Percentiles rank a stretch among this genome's conserved stretches.
Evolutionary conservation across 768 basidiomycete species (phyloP).

Genomic region (Chalciporus chontae): DNA sequence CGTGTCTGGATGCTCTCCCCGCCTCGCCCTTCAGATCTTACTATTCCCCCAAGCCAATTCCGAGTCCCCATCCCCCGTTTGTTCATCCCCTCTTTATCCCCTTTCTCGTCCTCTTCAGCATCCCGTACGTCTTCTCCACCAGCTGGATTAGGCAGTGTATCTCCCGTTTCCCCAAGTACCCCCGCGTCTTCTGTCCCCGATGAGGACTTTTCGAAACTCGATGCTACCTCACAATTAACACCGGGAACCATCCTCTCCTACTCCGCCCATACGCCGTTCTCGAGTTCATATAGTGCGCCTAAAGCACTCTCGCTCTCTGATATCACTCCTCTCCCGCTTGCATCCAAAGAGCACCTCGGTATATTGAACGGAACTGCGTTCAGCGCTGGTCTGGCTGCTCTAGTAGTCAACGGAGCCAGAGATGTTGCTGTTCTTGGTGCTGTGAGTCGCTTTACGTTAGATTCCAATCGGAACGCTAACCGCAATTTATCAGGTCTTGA

Average conservation of each 20-base stretch:
- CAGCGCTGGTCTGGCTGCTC: constrained; percentile 71
- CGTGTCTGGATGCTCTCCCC: constrained; percentile 56
- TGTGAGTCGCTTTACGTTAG: constrained; percentile 10
- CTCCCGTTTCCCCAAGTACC: constrained; percentile 43
- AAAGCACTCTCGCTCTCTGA: constrained; percentile 58
- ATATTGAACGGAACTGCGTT: constrained; percentile 86
- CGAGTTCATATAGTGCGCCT: constrained; percentile 18
- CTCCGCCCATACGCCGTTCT: background rate
- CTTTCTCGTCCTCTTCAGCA: constrained; percentile 1
- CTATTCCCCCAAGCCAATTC: constrained; percentile 9
- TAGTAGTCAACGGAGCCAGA: constrained; percentile 70
- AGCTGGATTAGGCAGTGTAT: constrained; percentile 34
- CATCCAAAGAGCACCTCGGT: constrained; percentile 76
- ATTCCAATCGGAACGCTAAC: background rate
- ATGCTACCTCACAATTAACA: background rate
- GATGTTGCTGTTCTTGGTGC: constrained; percentile 58
- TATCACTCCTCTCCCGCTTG: constrained; percentile 62
- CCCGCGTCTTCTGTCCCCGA: constrained; percentile 26
- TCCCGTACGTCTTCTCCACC: constrained; percentile 21
- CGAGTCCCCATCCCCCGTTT: constrained; percentile 12
- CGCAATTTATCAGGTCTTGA: constrained; percentile 50
- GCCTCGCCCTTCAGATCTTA: constrained; percentile 1
- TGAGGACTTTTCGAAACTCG: constrained; percentile 17
- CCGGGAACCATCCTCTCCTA: constrained; percentile 30
- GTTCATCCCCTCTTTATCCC: background rate